Percentiles rank a stretch among this genome's conserved stretches.
phyloP scores from a whole-genome alignment of 108 stramenopile species.

The Schizochytrium sp. region DNA sequence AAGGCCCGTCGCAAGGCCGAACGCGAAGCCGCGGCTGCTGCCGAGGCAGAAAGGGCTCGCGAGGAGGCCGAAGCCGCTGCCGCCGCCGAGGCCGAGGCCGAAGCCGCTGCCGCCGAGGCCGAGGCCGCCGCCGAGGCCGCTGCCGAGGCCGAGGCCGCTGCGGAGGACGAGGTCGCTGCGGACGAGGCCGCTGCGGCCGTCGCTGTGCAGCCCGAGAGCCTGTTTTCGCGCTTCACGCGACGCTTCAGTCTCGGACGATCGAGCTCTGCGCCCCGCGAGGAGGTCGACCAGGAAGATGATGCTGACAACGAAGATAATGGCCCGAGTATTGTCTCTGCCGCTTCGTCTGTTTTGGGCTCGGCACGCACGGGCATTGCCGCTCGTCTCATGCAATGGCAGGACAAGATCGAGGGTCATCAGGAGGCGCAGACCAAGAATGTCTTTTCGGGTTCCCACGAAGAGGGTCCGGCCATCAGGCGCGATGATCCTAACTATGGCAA shows the following conservation, averaged over 20 bases:
- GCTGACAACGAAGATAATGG: not conserved
- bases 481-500: not conserved
- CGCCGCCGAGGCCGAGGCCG: not conserved
- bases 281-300: not conserved
- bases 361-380: not conserved
- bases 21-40: not conserved
- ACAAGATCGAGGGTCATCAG: not conserved
- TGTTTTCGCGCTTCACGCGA: not conserved
- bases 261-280: not conserved
- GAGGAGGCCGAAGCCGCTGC: not conserved
- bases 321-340: not conserved
- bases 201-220: not conserved
- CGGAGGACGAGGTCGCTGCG: too few relatives aligned
- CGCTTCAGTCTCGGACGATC: not conserved
- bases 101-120: not conserved
- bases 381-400: not conserved
- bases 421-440: not conserved
- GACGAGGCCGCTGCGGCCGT: not conserved
- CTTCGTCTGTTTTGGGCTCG: not conserved
- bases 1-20: not conserved
- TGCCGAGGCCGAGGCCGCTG: not conserved
- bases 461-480: not conserved
- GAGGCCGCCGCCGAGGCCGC: not conserved
- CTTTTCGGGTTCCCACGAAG: not conserved
- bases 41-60: not conserved